Evolutionary conservation across 371 early-diverging fungal genomes (phyloP), one percentile per base, ranked within the genome.

Genomic region (Haplosporangium sp.): DNA sequence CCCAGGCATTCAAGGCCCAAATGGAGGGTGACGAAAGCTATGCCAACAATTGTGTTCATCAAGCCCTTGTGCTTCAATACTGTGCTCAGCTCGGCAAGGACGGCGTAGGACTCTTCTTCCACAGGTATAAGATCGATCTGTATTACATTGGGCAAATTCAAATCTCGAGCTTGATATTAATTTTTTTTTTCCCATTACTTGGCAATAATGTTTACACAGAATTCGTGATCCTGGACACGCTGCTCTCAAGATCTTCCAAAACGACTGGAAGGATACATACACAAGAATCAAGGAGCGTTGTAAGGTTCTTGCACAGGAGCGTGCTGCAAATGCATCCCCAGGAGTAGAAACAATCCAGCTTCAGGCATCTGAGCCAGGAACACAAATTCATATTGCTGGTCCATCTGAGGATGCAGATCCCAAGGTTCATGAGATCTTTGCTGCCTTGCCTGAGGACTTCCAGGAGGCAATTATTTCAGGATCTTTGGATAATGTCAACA

Each of bases 41-140:
- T 57, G 92, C 96, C n/a, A 86, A 88, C 69, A 91, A 90, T 52
- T 93, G 91, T 70, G 95, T 97, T 13, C 89, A 89, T 69, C 96
- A 97, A 83, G 88, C 93, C 2, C 85, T 96, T 69, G 85, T 95
- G 10, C 83, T 97, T 66, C 94, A 94, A 67, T 96, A 96, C 72
- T 94, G 93, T 70, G 90, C 90, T 9, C 87, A 93, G 55, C 87
- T 97, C 45, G 97, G 97, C 48, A 83, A 88, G 63, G 92, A 95
- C 69, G 98, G 98, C 20, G 88, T 95, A 13, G 84, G 84, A n/a
- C 83, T 94, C n/a, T 97, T 97, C 77, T 96, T 96, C 83, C 78
- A 86, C 52, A 91, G 93, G 92, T 92, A 27, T 27, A 27, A 27
- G 27, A 27, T 27, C 27, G 27, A 27, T 27, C 27, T 27, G 27